Evolutionary conservation across 2,329 filamentous ascomycete species (phyloP).

Genomic region (Sodiomyces alkalinus): DNA sequence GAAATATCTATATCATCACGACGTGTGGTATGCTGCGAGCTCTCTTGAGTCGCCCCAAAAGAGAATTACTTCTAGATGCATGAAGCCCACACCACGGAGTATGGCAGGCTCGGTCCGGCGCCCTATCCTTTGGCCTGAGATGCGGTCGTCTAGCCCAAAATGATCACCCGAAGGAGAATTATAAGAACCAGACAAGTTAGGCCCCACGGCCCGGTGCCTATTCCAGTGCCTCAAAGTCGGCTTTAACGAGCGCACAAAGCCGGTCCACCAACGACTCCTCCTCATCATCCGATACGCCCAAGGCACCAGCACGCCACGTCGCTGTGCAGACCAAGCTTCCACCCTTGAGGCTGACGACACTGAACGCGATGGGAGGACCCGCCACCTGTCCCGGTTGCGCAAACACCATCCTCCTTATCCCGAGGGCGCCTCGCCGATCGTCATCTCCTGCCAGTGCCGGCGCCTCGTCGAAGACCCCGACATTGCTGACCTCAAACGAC

Average conservation of each 20-base stretch:
- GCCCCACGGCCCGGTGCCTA: too few relatives aligned
- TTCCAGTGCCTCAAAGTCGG: slow-evolving; percentile 4
- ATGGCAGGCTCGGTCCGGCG: too few relatives aligned
- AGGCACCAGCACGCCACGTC: slow-evolving; percentile 25
- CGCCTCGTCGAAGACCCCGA: slow-evolving; percentile 20
- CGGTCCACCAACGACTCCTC: slow-evolving; percentile 4
- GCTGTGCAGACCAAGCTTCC: slow-evolving; percentile 21
- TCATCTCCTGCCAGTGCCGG: too few relatives aligned
- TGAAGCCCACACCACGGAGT: too few relatives aligned
- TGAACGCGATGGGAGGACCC: slow-evolving; percentile 22
- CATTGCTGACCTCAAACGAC: slow-evolving; percentile 30
- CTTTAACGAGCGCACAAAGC: slow-evolving; percentile 5
- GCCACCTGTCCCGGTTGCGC: slow-evolving; percentile 24
- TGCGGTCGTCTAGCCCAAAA: too few relatives aligned
- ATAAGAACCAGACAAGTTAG: too few relatives aligned
- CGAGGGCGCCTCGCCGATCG: not conserved
- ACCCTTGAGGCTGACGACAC: slow-evolving; percentile 21
- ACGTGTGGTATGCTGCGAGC: too few relatives aligned
- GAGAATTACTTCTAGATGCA: too few relatives aligned
- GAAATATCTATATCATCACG: too few relatives aligned
- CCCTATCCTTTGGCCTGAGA: too few relatives aligned
- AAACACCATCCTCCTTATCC: slow-evolving; percentile 23
- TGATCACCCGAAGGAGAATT: too few relatives aligned
- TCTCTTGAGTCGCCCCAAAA: too few relatives aligned
- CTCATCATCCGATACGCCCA: slow-evolving; percentile 19